Evolutionary conservation across 1,284 basidiomycete genomes (phyloP).

Genomic region (Trametes pubescens): DNA sequence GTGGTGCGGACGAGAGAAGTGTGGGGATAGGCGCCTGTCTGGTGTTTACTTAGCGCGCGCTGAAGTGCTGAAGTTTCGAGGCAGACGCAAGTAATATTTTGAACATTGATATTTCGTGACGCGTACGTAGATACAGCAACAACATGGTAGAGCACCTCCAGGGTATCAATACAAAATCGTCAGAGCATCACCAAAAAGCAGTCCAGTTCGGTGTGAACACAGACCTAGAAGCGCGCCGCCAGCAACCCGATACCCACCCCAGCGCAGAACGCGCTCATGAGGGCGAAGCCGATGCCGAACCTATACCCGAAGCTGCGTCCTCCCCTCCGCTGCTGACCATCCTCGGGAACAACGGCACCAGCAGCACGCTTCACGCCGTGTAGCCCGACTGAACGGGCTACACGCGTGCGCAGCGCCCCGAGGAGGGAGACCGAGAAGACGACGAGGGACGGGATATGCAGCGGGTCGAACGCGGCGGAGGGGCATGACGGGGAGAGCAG

Average conservation of each 20-base stretch:
- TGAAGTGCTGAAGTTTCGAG: no score
- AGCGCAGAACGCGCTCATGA: constrained; percentile 46
- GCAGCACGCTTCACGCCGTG: not conserved
- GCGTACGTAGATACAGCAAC: not conserved
- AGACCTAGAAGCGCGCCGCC: constrained; percentile 22
- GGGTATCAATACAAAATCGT: not conserved
- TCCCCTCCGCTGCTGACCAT: not conserved
- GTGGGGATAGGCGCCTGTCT: constrained; percentile 3
- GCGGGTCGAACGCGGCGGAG: constrained; percentile 50
- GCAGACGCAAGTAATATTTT: not conserved
- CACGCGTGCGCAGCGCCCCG: constrained; percentile 41
- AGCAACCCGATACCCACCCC: constrained; percentile 46
- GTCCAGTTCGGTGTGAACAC: not conserved
- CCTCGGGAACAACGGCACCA: not conserved
- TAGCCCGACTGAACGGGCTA: constrained; percentile 29
- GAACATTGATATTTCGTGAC: not conserved
- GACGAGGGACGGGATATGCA: constrained; percentile 57
- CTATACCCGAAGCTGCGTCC: constrained; percentile 33
- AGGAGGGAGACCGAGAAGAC: constrained; percentile 57
- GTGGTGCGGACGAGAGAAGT: not conserved
- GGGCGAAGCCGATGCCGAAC: constrained; percentile 39
- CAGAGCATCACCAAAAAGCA: not conserved
- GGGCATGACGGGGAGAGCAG: constrained; percentile 30
- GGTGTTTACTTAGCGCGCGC: no score
- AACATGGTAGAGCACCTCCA: not conserved